Percentiles rank a stretch among this genome's conserved stretches.
These are phyloP conservation scores for Kuraishia piskuri DNA, from an alignment of 805 yeast genomes.

Conservation along the genomic window DNA sequence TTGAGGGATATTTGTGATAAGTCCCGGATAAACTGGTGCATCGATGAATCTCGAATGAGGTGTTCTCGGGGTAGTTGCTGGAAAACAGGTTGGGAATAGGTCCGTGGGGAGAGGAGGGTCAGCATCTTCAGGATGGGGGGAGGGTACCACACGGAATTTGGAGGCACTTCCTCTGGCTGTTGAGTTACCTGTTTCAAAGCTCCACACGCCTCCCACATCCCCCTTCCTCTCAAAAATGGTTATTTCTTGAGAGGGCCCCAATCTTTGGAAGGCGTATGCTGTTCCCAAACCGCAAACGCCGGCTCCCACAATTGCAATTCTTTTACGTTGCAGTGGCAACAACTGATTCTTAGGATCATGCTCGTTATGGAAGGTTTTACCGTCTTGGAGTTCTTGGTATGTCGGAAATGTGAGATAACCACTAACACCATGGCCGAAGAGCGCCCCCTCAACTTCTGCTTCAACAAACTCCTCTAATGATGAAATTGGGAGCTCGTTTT, in stretches of 20 bases:
- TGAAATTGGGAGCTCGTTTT: not conserved
- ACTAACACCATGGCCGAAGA: not conserved
- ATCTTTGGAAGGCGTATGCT: conserved; percentile 28
- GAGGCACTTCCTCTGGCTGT: not conserved
- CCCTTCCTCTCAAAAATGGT: conserved; percentile 31
- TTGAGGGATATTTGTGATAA: conserved; percentile 34
- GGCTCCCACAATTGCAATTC: conserved; percentile 36
- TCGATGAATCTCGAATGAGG: conserved; percentile 15
- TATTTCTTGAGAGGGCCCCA: conserved; percentile 22
- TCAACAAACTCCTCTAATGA: not conserved
- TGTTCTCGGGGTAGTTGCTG: not conserved
- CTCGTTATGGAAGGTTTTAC: not conserved
- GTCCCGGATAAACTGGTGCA: conserved; percentile 21
- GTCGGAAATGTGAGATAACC: not conserved
- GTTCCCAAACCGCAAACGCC: conserved; percentile 43
- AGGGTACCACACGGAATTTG: not conserved
- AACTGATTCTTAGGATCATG: not conserved
- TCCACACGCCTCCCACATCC: conserved; percentile 35
- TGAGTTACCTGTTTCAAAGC: not conserved
- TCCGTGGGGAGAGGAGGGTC: not conserved
- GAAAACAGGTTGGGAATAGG: not conserved
- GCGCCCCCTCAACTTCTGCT: not conserved
- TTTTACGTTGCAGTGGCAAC: not conserved
- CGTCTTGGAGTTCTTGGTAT: not conserved
- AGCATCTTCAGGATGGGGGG: not conserved